Base-by-base conservation (phyloP, 2,329 filamentous ascomycete genomes). In the Diaporthe nobilis region DNA sequence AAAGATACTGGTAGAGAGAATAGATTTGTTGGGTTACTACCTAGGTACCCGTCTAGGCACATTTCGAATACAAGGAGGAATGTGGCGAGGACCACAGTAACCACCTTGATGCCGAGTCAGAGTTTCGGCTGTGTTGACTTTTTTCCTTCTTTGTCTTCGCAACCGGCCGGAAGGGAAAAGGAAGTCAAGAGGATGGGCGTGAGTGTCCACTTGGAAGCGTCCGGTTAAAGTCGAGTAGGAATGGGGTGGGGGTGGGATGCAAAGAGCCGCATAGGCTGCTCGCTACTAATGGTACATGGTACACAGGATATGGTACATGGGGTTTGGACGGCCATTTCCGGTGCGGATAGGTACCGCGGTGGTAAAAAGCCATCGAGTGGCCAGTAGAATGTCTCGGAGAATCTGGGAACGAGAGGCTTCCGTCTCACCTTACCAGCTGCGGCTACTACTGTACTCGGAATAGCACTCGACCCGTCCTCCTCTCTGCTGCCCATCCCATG, bases 261-360 rank as follows among this genome's bases (percentile, higher is more conserved):
- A 70, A 70, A 70, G 65, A 70, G 65, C 65, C 65, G 65, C 65
- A 70, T 70, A 53, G 49, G 47, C 49, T 55, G 65, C 31, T 37
- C 20, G 8, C 63, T 65, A 49, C 28, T 39, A 47, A 10, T 12
- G 65, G 51, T 55, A 55, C 65, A 34, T 68, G 31, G 47, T 51
- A 68, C 28, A 53, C 31, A 47, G 9, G 58, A 65, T 47, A 65
- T 63, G 61, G 61, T 34, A 65, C 61, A 53, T 68, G 63, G 63
- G 44, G 8, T 39, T 22, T 31, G 20, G 34, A 42, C 49, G 65
- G 65, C 49, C 65, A 55, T 70, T 70, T 70, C 65, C 65, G 65
- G 65, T 20, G 49, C 49, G 65, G 65, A 55, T 55, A 70, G 49
- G 65, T 70, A 55, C 65, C 65, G 65, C 28, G 49, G 65, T 28